phyloP scores from a whole-genome alignment of 305 asterid genomes.

The Solanum hybrid region DNA sequence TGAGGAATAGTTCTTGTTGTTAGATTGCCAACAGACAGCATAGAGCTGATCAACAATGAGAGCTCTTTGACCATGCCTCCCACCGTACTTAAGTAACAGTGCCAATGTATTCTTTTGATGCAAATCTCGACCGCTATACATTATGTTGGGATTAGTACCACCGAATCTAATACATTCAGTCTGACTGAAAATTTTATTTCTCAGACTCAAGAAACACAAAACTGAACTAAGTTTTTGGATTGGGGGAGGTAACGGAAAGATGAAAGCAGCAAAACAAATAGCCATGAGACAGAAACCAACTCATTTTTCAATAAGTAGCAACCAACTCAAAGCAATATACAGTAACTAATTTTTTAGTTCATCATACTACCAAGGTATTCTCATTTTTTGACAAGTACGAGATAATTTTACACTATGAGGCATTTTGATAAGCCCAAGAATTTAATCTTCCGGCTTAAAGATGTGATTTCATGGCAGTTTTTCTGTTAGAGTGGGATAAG shows the following conservation, averaged over 20 bases:
- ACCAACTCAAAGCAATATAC: background rate
- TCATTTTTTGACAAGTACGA: background rate
- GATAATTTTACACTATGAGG: background rate
- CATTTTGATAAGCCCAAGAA: background rate
- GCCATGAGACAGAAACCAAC: background rate
- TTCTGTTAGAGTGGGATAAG: background rate
- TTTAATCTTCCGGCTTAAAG: background rate
- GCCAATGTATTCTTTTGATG: background rate
- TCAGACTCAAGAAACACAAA: background rate
- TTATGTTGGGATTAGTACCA: background rate
- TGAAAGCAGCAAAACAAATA: background rate
- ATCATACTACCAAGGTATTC: background rate
- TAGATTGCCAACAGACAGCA: background rate
- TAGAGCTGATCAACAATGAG: background rate
- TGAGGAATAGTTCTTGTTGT: background rate
- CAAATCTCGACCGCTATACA: background rate
- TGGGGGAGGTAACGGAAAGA: background rate
- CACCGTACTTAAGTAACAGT: background rate
- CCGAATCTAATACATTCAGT: background rate
- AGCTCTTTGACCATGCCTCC: background rate
- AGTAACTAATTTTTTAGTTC: background rate
- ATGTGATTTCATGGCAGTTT: background rate
- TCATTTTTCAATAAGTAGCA: background rate
- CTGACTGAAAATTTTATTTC: background rate
- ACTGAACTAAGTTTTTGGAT: background rate